Base-by-base conservation (phyloP, 73 alveolate genomes). In the Blepharisma japonicum region DNA sequence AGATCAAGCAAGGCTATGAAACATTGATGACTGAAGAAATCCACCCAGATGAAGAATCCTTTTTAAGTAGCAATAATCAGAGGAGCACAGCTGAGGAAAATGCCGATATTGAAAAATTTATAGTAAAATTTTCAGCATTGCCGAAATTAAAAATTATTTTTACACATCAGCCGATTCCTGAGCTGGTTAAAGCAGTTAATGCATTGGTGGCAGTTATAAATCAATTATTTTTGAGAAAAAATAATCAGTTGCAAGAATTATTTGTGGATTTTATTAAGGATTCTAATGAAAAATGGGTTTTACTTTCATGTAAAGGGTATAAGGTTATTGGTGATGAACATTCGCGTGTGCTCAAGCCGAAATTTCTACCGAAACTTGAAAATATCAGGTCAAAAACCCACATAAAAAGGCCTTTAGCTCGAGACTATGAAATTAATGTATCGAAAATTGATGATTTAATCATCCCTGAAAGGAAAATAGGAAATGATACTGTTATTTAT, bases 301-400 rank as follows among this genome's bases (percentile, higher is more conserved):
- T 61, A 8, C 14, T 25, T 9, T n/a, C 74, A 20, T 61, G 74
- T 25, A 61, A 61, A 61, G 74, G 74, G 14, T 39, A 61, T 25
- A 61, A 61, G 5, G 4, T 61, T 1, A 25, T 14, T 14, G 74
- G 74, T 2, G 74, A 61, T 5, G n/a, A 8, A 2, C 14, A 1
- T 9, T 18, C 39, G 3, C 38, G 14, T 61, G 46, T 32, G 3
- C 42, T 32, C 42, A 32, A 32, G 42, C 42, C 42, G 42, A 32
- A 32, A 32, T 32, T 32, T 32, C 42, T 32, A 3, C 42, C 42
- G 42, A 32, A 32, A 3, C 42, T 32, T 32, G 42, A 32, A 32
- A 32, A 32, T 32, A 32, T 32, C 3, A 32, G 42, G 42, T 32
- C 42, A 32, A 32, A 32, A 32, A 32, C 42, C 42, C 42, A 32